A percentile compares a stretch with the other conserved stretches of the same genome.
Conservation (phyloP, 768 basidiomycete genomes). For the Leccinum subgranulosum region DNA sequence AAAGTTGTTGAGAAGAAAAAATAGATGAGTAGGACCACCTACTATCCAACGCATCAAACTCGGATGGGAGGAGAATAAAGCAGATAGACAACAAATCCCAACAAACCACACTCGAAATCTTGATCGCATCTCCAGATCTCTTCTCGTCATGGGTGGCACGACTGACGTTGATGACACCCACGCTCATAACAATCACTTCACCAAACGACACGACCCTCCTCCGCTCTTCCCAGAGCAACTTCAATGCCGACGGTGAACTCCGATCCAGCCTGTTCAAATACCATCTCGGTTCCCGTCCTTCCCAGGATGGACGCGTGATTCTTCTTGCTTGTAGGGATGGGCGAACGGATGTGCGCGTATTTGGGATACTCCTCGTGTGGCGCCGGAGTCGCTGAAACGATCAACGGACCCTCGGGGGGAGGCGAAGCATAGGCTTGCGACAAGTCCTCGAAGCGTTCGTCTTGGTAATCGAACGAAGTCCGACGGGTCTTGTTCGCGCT, state of each 20-base stretch:
- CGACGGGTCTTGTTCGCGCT: constrained; percentile 10
- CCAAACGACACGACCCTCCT: constrained; percentile 32
- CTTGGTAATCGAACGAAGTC: constrained; percentile 12
- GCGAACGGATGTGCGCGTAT: constrained; percentile 28
- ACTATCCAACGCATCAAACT: constrained; percentile 5
- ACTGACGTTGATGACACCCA: background rate
- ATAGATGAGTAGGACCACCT: background rate
- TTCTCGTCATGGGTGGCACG: background rate
- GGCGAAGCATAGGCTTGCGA: constrained; percentile 30
- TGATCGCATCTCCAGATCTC: constrained; percentile 4
- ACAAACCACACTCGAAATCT: constrained; percentile 7
- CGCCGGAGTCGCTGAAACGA: constrained; percentile 13
- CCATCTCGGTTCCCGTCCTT: constrained; percentile 17
- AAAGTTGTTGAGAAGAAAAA: constrained; percentile 1
- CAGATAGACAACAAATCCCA: constrained; percentile 11
- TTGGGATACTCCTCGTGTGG: constrained; percentile 24
- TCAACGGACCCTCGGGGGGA: constrained; percentile 28
- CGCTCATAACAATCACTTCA: constrained; percentile 13
- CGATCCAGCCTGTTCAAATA: constrained; percentile 27
- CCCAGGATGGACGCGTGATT: constrained; percentile 6
- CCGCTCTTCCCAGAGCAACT: constrained; percentile 31
- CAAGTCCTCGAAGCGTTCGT: constrained; percentile 27
- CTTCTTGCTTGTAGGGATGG: constrained; percentile 15
- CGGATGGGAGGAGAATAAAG: background rate
- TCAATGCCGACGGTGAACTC: constrained; percentile 30